Evolutionary conservation across 805 yeast genomes (phyloP).

Genomic region (Phaffomyces antillensis): DNA sequence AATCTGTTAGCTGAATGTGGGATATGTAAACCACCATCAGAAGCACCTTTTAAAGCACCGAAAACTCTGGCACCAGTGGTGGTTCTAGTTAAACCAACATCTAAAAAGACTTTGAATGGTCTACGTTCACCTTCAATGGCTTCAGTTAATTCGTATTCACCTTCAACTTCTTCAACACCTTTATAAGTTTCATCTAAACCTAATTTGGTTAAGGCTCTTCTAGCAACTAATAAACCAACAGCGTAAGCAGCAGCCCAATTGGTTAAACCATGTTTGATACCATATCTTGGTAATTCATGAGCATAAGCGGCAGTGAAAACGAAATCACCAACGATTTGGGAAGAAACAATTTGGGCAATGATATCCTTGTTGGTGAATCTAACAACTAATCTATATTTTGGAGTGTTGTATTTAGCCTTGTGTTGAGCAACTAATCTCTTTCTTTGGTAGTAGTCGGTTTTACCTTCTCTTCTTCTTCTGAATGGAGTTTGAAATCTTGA

Average conservation of each 20-base stretch:
- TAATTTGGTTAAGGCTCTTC: conserved; percentile 97
- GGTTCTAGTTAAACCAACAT: conserved; percentile 99
- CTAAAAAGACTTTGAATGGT: conserved; percentile 99
- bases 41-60: conserved; percentile 99
- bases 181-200: conserved; percentile 96
- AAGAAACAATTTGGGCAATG: conserved; percentile 94
- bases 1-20: conserved; percentile 99
- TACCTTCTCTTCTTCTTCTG: conserved; percentile 99
- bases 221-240: conserved; percentile 95
- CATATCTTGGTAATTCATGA: conserved; percentile 97
- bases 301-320: conserved; percentile 97
- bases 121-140: conserved; percentile 99
- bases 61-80: conserved; percentile 99
- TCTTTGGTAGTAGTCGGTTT: conserved; percentile 99
- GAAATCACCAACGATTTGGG: conserved; percentile 94
- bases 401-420: conserved; percentile 99
- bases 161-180: conserved; percentile 99
- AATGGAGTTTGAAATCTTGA: conserved; percentile 99
- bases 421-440: conserved; percentile 99
- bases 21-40: conserved; percentile 98
- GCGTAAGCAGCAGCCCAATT: conserved; percentile 99
- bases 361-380: conserved; percentile 99
- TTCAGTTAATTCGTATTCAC: conserved; percentile 97
- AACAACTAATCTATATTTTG: conserved; percentile 99
- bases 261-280: conserved; percentile 96